Conservation (phyloP, 768 basidiomycete genomes). For the Lanmaoa rubissima region DNA sequence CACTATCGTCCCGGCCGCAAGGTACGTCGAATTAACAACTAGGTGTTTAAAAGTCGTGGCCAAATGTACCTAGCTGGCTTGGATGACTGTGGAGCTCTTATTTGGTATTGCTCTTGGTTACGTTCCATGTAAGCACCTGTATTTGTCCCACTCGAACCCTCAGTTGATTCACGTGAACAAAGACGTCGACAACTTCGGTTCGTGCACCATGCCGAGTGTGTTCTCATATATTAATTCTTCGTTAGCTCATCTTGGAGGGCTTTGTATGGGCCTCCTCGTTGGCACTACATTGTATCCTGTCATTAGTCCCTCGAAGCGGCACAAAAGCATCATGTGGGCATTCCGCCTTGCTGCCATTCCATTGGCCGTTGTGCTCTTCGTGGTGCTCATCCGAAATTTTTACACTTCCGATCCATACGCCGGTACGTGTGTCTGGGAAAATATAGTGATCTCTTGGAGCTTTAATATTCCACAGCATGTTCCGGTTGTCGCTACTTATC, state of each 20-base stretch:
- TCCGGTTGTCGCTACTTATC: constrained; percentile 87
- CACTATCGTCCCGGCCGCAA: constrained; percentile 81
- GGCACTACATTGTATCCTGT: constrained; percentile 88
- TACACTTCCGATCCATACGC: constrained; percentile 85
- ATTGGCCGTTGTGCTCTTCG: constrained; percentile 73
- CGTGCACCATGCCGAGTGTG: constrained; percentile 16
- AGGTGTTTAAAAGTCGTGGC: background rate
- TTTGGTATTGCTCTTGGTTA: constrained; percentile 85
- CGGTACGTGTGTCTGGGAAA: constrained; percentile 43
- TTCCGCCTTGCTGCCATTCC: constrained; percentile 75
- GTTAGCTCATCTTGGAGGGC: constrained; percentile 84
- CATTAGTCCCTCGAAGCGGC: constrained; percentile 75
- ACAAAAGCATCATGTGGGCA: constrained; percentile 67
- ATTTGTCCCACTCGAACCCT: background rate
- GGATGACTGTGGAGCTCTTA: constrained; percentile 83
- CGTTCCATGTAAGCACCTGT: constrained; percentile 63
- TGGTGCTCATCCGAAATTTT: constrained; percentile 84
- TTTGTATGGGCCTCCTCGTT: constrained; percentile 79
- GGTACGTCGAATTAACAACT: constrained; percentile 39
- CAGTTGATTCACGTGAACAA: constrained; percentile 20
- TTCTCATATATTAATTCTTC: background rate
- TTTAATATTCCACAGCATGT: constrained; percentile 52
- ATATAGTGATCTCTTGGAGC: background rate
- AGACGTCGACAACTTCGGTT: constrained; percentile 91
- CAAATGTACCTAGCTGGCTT: constrained; percentile 54